Evolutionary conservation across 2,329 filamentous ascomycete genomes (phyloP).

Genomic region (Clarireedia paspali): DNA sequence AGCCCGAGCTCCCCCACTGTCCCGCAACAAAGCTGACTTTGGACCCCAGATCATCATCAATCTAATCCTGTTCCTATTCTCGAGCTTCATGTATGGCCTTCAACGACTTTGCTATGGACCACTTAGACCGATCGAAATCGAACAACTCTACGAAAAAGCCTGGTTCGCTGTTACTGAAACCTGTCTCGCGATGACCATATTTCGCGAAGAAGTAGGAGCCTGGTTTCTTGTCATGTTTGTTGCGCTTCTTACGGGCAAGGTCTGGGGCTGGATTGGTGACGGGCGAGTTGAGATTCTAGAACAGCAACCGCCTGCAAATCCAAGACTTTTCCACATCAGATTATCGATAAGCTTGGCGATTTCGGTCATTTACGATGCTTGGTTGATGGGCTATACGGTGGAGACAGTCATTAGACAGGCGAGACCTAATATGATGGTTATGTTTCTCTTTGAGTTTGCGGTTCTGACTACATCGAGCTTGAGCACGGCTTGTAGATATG

Average conservation of each 20-base stretch:
- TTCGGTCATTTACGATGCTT: constrained; percentile 71
- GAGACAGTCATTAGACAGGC: constrained; percentile 79
- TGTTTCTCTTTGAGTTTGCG: constrained; percentile 98
- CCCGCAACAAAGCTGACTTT: constrained; percentile 6
- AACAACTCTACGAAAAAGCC: constrained; percentile 93
- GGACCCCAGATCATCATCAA: constrained; percentile 76
- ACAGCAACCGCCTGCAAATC: constrained; percentile 88
- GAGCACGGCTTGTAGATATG: constrained; percentile 72
- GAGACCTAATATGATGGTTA: constrained; percentile 98
- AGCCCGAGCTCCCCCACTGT: neutral
- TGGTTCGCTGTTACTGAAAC: constrained; percentile 99
- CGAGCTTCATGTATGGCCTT: constrained; percentile 74
- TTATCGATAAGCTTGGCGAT: constrained; percentile 71
- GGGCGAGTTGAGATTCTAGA: constrained; percentile 90
- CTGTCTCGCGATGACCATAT: constrained; percentile 95
- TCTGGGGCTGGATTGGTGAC: constrained; percentile 98
- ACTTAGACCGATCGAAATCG: constrained; percentile 87
- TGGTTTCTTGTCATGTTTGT: constrained; percentile 98
- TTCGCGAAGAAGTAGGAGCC: constrained; percentile 86
- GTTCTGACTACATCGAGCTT: constrained; percentile 73
- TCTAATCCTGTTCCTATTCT: constrained; percentile 73
- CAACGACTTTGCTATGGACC: constrained; percentile 87
- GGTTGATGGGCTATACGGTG: constrained; percentile 74
- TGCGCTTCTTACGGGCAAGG: constrained; percentile 82
- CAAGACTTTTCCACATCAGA: constrained; percentile 77